phyloP scores from a whole-genome alignment of 169 alveolate species.

The Plasmodium gonderi region DNA sequence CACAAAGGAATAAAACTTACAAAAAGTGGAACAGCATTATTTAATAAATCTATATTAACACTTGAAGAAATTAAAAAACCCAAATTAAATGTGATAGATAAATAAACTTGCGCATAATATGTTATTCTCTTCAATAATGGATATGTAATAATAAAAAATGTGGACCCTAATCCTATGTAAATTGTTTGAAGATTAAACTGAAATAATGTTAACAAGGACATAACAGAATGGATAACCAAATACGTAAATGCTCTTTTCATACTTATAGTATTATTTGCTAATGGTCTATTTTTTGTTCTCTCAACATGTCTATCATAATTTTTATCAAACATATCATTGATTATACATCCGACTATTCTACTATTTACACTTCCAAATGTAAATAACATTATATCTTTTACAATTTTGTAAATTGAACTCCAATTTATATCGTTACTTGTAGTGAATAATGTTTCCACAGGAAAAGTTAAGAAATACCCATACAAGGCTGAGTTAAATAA shows the following conservation, averaged over 20 bases:
- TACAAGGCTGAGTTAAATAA: constrained; percentile 29
- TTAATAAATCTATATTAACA: constrained; percentile 75
- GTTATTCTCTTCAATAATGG: constrained; percentile 93
- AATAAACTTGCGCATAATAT: constrained; percentile 91
- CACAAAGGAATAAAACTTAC: constrained; percentile 81
- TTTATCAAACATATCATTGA: constrained; percentile 87
- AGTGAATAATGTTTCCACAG: constrained; percentile 2
- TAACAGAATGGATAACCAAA: constrained; percentile 42
- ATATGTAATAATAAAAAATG: constrained; percentile 87
- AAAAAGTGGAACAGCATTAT: constrained; percentile 81
- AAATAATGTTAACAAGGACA: constrained; percentile 9
- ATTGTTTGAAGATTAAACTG: constrained; percentile 17
- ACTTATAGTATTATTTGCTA: constrained; percentile 92
- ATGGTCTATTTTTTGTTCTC: constrained; percentile 94
- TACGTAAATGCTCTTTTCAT: constrained; percentile 80
- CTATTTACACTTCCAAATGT: constrained; percentile 78
- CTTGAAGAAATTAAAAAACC: constrained; percentile 91
- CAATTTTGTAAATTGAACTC: neutral
- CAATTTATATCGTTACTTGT: neutral
- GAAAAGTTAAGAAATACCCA: constrained; percentile 41
- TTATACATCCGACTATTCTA: constrained; percentile 85
- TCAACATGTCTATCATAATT: constrained; percentile 88
- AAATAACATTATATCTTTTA: constrained; percentile 68
- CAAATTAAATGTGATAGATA: constrained; percentile 93
- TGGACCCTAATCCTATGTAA: constrained; percentile 32